Conservation (phyloP, 2,329 filamentous ascomycete genomes). For the Fusarium torulosum region DNA sequence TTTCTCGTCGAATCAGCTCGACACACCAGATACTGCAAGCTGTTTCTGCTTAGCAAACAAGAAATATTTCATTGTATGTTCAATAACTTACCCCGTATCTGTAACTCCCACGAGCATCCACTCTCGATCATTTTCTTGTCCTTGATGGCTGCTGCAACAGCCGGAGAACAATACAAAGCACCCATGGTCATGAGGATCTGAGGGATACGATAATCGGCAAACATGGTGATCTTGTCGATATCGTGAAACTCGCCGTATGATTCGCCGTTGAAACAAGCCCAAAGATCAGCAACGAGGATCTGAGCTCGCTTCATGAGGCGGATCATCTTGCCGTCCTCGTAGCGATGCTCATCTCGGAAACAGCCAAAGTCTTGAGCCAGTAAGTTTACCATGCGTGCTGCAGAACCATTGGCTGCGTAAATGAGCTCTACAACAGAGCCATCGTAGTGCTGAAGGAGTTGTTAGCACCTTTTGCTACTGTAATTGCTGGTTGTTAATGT, state of each 20-base stretch:
- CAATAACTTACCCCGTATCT: constrained; percentile 76
- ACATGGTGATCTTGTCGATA: constrained; percentile 97
- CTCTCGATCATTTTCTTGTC: constrained; percentile 73
- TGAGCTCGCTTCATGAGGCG: constrained; percentile 94
- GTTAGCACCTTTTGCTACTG: constrained; percentile 4
- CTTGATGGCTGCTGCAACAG: constrained; percentile 77
- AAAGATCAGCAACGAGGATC: constrained; percentile 94
- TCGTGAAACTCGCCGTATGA: constrained; percentile 85
- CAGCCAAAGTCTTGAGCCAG: constrained; percentile 85
- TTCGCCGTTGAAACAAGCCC: constrained; percentile 92
- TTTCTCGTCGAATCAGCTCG: constrained; percentile 87
- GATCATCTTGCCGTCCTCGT: constrained; percentile 78
- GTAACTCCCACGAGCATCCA: constrained; percentile 84
- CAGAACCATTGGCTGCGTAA: constrained; percentile 79
- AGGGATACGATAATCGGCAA: constrained; percentile 96
- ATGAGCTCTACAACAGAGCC: constrained; percentile 82
- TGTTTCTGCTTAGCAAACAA: constrained; percentile 50
- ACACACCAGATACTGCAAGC: constrained; percentile 97
- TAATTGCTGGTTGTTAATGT: not conserved
- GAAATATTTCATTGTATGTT: not conserved
- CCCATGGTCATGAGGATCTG: constrained; percentile 89
- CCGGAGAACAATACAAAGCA: constrained; percentile 86
- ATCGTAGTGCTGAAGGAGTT: constrained; percentile 72
- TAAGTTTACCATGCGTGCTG: constrained; percentile 86
- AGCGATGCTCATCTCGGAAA: constrained; percentile 84